phyloP scores from a whole-genome alignment of 1,284 basidiomycete genomes.

The Leccinum variabile region DNA sequence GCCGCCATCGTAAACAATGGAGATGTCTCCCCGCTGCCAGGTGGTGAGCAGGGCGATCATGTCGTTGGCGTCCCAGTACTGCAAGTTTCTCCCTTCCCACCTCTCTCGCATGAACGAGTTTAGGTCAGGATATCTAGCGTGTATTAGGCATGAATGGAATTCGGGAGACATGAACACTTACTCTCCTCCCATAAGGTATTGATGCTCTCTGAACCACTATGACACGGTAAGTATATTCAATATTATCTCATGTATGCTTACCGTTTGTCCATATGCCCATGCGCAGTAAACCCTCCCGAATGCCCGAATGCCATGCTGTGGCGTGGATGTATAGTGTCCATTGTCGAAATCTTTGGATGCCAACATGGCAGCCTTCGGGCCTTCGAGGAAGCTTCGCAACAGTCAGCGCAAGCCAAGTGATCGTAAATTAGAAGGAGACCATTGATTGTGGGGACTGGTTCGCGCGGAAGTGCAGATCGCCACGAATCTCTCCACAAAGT shows the following conservation, averaged over 20 bases:
- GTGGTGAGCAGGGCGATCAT: conserved; percentile 40
- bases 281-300: conserved; percentile 39
- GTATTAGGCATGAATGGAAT: not conserved
- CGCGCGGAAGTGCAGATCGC: conserved; percentile 39
- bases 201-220: conserved; percentile 40
- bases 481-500: conserved; percentile 40
- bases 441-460: conserved; percentile 42
- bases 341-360: conserved; percentile 38
- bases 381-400: conserved; percentile 38
- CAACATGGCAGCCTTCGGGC: conserved; percentile 39
- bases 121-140: conserved; percentile 33
- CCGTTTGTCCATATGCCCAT: conserved; percentile 42
- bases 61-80: conserved; percentile 43
- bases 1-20: conserved; percentile 32
- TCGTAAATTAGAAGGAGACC: conserved; percentile 21
- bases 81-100: conserved; percentile 39
- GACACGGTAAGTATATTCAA: conserved; percentile 5
- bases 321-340: conserved; percentile 37
- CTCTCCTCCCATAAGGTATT: conserved; percentile 34
- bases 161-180: conserved; percentile 16
- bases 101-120: conserved; percentile 36
- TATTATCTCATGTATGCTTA: conserved; percentile 17
- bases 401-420: conserved; percentile 4
- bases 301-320: conserved; percentile 37
- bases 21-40: conserved; percentile 43